Conservation (phyloP, 2,329 filamentous ascomycete species). For the Periconia sp. region DNA sequence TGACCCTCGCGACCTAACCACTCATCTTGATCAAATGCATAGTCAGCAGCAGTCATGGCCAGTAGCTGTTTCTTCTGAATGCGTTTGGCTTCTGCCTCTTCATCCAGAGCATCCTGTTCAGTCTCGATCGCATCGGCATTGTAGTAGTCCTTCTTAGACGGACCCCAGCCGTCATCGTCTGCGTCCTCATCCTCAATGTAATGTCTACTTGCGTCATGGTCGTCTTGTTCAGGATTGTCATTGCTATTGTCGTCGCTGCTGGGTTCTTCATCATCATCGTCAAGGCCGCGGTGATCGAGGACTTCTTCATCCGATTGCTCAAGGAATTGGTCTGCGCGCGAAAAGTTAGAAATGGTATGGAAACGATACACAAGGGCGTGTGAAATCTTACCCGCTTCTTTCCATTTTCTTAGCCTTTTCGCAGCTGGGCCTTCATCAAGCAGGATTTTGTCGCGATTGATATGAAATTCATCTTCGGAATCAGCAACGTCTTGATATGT, state of each 20-base stretch:
- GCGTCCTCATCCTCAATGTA: slow-evolving; percentile 60
- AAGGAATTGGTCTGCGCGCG: slow-evolving; percentile 55
- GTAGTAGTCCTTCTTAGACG: slow-evolving; percentile 89
- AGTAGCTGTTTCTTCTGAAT: slow-evolving; percentile 89
- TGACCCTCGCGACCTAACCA: slow-evolving; percentile 65
- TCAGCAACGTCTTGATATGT: slow-evolving; percentile 85
- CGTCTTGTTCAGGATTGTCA: too few species aligned
- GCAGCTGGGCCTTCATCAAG: slow-evolving; percentile 78
- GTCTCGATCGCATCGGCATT: slow-evolving; percentile 77
- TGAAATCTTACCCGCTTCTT: slow-evolving; percentile 61
- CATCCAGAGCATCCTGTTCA: slow-evolving; percentile 77
- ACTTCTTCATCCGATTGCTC: slow-evolving; percentile 66
- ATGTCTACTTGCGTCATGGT: slow-evolving; percentile 37
- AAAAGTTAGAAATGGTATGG: slow-evolving; percentile 2
- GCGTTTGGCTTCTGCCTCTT: slow-evolving; percentile 86
- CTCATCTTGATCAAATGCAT: slow-evolving; percentile 86
- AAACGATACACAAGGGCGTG: neutral
- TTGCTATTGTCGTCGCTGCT: slow-evolving; percentile 47
- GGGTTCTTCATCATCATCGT: slow-evolving; percentile 48
- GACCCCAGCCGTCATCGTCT: slow-evolving; percentile 76
- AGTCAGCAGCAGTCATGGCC: slow-evolving; percentile 88
- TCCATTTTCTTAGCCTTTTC: slow-evolving; percentile 72
- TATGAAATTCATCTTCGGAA: slow-evolving; percentile 90
- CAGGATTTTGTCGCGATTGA: slow-evolving; percentile 81
- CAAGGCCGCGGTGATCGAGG: slow-evolving; percentile 53